Evolutionary conservation across 2,329 filamentous ascomycete genomes (phyloP), one percentile per base, ranked within the genome.

Genomic region (Fusarium fujikuroi): DNA sequence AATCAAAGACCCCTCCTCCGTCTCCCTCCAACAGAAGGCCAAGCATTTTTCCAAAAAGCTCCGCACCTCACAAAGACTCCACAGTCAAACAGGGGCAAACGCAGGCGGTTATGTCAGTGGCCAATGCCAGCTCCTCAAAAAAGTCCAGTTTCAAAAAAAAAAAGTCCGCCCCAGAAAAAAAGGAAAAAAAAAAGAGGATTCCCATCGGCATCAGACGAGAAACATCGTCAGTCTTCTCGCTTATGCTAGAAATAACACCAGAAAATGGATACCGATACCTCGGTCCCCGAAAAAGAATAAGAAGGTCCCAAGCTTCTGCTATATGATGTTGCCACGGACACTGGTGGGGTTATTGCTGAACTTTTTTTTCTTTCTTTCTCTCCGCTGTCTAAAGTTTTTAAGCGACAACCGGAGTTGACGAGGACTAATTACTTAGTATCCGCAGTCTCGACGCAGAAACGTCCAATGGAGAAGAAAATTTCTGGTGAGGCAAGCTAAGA

Each of bases 361-460:
- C 40, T 74, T 73, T 56, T 68, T 43, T 47, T 37, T n/a, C n/a
- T 47, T 23, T n/a, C 10, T 9, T 11, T 59, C 18, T n/a, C 28
- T 36, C 23, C 30, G 30, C 30, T 4, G n/a, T 49, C 30, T 10
- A 21, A 36, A 49, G 54, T 21, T 69, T 63, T 64, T 61, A 68
- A 72, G 72, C 50, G 67, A 72, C 61, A 61, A 42, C 75, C 73
- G 75, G 75, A 73, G 68, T 76, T 64, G 65, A 77, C 75, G 75
- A 77, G 62, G 69, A 68, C 75, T 77, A 74, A 74, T 69, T 74
- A 66, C 71, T 72, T 59, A 50, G 71, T 72, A 57, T 62, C 67
- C 71, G 60, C 71, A 74, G 75, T 74, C 75, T 76, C 60, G 70
- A 75, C 66, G 52, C 62, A 56, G 15, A 37, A 60, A 39, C 23